These are phyloP conservation scores for Porpolomopsis calyptriformis DNA, from an alignment of 768 basidiomycete species.

Conservation along the genomic window DNA sequence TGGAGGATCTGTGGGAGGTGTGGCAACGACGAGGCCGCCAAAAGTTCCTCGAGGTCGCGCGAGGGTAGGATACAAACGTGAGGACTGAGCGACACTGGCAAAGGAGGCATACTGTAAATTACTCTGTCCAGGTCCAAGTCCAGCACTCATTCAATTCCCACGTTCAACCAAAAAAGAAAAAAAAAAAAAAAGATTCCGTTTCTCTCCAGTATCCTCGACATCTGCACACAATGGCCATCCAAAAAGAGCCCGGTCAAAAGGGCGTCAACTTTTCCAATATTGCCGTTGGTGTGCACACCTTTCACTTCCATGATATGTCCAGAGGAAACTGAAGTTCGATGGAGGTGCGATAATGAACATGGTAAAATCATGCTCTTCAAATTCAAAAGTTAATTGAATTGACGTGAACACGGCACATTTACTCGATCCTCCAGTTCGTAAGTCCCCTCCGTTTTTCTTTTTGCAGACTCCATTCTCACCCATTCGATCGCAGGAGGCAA, in stretches of 20 bases:
- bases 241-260: constrained; percentile 83
- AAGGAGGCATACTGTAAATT: not conserved
- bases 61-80: constrained; percentile 70
- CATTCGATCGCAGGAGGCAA: constrained; percentile 50
- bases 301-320: constrained; percentile 10
- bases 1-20: constrained; percentile 66
- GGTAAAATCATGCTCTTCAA: constrained; percentile 37
- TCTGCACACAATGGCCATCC: constrained; percentile 54
- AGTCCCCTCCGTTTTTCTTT: constrained; percentile 20
- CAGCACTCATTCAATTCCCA: too few species aligned
- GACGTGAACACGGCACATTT: constrained; percentile 3
- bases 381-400: not conserved
- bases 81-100: constrained; percentile 72
- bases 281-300: constrained; percentile 64
- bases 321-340: constrained; percentile 13
- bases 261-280: constrained; percentile 92
- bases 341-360: constrained; percentile 97
- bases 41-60: constrained; percentile 53
- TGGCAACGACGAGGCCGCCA: constrained; percentile 51
- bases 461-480: not conserved
- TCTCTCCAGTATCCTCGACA: not conserved
- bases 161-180: too few species aligned
- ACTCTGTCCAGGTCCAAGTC: too few species aligned
- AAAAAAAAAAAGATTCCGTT: too few species aligned
- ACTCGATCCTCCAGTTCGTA: constrained; percentile 37